These are phyloP conservation scores for Heritiera littoralis DNA, from an alignment of 345 rosid genomes.

Conservation along the genomic window DNA sequence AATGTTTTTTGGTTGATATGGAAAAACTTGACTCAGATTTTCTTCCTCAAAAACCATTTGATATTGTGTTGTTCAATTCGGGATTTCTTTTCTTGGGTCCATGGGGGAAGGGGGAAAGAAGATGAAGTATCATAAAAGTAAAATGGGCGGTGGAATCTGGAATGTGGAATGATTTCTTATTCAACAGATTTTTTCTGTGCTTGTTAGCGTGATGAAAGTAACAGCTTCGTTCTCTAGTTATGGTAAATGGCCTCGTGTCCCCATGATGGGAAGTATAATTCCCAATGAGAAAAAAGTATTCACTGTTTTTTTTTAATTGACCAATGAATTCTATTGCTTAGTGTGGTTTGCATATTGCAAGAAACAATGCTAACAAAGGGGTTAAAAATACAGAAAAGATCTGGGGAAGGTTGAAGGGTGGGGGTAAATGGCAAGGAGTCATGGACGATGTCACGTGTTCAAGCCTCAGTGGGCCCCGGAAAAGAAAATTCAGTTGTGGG, in stretches of 20 bases:
- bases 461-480: not conserved
- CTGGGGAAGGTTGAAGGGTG: not conserved
- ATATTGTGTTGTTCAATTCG: not conserved
- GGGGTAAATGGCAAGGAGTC: not conserved
- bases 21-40: not conserved
- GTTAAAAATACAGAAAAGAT: not conserved
- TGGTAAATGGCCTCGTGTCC: slow-evolving; percentile 10
- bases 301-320: not conserved
- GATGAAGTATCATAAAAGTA: not conserved
- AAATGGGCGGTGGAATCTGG: not conserved
- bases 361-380: not conserved
- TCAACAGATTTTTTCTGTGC: not conserved
- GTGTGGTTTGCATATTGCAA: not conserved
- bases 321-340: slow-evolving; percentile 23
- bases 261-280: slow-evolving; percentile 5
- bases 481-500: not conserved
- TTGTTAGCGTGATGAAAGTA: not conserved
- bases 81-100: not conserved
- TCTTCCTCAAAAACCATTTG: not conserved
- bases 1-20: not conserved
- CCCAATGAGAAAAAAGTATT: not conserved
- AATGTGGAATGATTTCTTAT: not conserved
- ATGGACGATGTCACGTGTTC: not conserved
- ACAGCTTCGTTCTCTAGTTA: slow-evolving; percentile 6
- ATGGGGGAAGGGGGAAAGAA: not conserved